Evolutionary conservation across 768 basidiomycete species (phyloP), one percentile per base, ranked within the genome.

Genomic region (Hericium rajendrae): DNA sequence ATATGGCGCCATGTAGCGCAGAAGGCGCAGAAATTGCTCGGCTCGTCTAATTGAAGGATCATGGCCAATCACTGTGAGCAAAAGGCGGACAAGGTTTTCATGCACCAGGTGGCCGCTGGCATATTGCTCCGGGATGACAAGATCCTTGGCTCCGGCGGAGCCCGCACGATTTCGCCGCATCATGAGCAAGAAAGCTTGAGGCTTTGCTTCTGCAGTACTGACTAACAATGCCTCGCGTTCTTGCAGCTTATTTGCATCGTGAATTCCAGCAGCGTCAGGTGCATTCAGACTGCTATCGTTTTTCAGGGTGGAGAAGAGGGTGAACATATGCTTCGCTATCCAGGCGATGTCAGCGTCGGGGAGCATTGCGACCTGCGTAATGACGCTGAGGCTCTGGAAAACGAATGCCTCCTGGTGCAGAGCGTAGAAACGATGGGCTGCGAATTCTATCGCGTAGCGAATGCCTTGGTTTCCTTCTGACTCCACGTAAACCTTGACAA

Each of bases 31-130:
- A 69, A 90, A 90, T 55, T 84, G 76, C 60, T 88, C 80, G 2
- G 88, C 84, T 20, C 88, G 82, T 22, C 79, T 68, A 50, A 83
- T 83, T 4, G 78, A 74, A 15, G 84, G 76, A 66, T 89, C 84
- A 61, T 89, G 84, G 6, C 86, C 88, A 55, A 91, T 87, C 58
- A 91, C 84, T 1, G 88, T 91, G 32, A 90, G 74, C 65, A 89
- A 82, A 8, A 91, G 74, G 15, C 83, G 79, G 28, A 88, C 80
- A 24, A 89, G 74, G 64, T 90, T 75, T 59, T 85, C 84, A 64
- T 85, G 73, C 18, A 73, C 73, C 13, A 91, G 74, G 3, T 74
- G 71, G 58, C 74, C 75, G 18, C 76, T 73, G 65, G 84, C 83
- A 59, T 83, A 83, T 67, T 84, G 77, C 32, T 84, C 81, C 3